Conservation (phyloP, 371 early-diverging fungal genomes). For the Apophysomyces sp. region DNA sequence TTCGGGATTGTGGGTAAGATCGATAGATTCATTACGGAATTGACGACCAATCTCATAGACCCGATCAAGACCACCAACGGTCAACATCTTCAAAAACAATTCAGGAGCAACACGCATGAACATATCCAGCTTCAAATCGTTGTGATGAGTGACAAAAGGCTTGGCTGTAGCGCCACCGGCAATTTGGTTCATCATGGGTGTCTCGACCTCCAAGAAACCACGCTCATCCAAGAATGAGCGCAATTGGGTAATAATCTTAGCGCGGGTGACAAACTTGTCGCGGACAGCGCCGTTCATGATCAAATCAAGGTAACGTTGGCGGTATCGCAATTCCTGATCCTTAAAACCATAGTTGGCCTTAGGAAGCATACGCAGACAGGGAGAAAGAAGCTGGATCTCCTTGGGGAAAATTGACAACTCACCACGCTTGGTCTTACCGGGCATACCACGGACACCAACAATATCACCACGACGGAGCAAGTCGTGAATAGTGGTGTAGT, state of each 20-base stretch:
- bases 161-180: constrained; percentile 99
- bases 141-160: constrained; percentile 99
- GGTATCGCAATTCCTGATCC: constrained; percentile 96
- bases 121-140: constrained; percentile 98
- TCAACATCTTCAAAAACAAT: constrained; percentile 95
- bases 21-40: constrained; percentile 99
- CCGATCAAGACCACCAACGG: constrained; percentile 98
- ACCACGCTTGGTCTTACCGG: constrained; percentile 94
- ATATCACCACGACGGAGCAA: constrained; percentile 97
- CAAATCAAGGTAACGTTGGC: constrained; percentile 99
- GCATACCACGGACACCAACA: constrained; percentile 93
- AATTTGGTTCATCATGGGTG: constrained; percentile 99
- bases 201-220: constrained; percentile 99
- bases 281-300: constrained; percentile 97
- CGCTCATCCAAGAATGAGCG: constrained; percentile 93
- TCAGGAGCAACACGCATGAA: constrained; percentile 99
- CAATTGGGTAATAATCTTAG: constrained; percentile 94
- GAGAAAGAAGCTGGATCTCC: constrained; percentile 86
- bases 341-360: constrained; percentile 96
- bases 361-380: constrained; percentile 98
- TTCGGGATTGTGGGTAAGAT: constrained; percentile 99
- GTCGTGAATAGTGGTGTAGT: constrained; percentile 82
- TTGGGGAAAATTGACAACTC: constrained; percentile 96
- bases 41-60: constrained; percentile 99
- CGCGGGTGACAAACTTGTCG: constrained; percentile 91